Evolutionary conservation across 768 basidiomycete species (phyloP).

Genomic region (Leccinum longicurvipes): DNA sequence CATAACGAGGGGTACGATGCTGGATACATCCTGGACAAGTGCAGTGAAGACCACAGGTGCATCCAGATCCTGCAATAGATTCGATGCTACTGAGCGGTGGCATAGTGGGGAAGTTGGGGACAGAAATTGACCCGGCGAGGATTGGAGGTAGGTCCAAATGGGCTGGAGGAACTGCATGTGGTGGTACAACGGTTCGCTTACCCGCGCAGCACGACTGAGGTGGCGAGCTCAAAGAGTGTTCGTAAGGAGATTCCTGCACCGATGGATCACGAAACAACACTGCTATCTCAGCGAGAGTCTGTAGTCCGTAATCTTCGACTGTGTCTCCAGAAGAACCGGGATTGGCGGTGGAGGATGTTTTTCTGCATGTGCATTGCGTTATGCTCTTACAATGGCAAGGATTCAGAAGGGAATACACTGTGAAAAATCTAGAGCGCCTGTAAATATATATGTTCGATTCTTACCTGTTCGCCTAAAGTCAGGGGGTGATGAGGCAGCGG

Average conservation of each 20-base stretch:
- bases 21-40: slow-evolving; percentile 71
- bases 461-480: slow-evolving; percentile 53
- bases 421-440: slow-evolving; percentile 1
- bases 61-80: slow-evolving; percentile 64
- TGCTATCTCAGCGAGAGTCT: slow-evolving; percentile 39
- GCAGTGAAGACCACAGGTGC: slow-evolving; percentile 68
- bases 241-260: not conserved
- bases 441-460: not conserved
- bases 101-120: slow-evolving; percentile 52
- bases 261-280: slow-evolving; percentile 18
- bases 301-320: slow-evolving; percentile 22
- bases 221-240: slow-evolving; percentile 7
- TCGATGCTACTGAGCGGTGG: slow-evolving; percentile 57
- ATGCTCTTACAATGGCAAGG: slow-evolving; percentile 59
- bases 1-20: slow-evolving; percentile 57
- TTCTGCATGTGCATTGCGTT: slow-evolving; percentile 52
- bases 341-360: slow-evolving; percentile 1
- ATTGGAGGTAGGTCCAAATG: slow-evolving; percentile 51
- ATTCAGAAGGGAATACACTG: slow-evolving; percentile 61
- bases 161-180: slow-evolving; percentile 7
- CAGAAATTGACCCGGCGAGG: slow-evolving; percentile 21
- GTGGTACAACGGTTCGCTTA: not conserved
- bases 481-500: slow-evolving; percentile 29
- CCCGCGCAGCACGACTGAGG: slow-evolving; percentile 23
- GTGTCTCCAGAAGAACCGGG: slow-evolving; percentile 3